Evolutionary conservation across 176 grass and related monocot genomes (phyloP).

Genomic region (Phoenix roebelenii): DNA sequence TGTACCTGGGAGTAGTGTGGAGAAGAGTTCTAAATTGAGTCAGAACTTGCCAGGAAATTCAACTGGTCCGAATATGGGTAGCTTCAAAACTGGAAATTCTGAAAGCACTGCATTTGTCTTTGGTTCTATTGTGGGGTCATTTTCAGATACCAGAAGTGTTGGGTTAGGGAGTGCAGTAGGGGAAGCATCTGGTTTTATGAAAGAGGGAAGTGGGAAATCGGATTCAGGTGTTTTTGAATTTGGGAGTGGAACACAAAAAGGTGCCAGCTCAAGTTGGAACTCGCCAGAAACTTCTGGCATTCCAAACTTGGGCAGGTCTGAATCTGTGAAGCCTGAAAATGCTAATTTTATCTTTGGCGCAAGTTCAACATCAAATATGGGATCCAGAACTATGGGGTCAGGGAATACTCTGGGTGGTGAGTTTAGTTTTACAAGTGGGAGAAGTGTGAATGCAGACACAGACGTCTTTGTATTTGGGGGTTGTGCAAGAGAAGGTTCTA

Average conservation of each 20-base stretch:
- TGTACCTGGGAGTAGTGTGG: not conserved
- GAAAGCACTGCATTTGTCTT: conserved; percentile 11
- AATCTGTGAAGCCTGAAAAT: not conserved
- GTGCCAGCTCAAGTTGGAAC: no score
- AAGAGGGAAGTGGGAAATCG: not conserved
- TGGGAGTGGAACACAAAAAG: not conserved
- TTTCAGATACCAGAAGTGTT: not conserved
- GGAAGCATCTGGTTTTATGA: not conserved
- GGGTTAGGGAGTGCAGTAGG: not conserved
- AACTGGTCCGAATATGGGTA: not conserved
- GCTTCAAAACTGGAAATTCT: not conserved
- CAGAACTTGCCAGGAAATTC: not conserved
- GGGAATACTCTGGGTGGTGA: no score
- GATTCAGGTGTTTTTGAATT: not conserved
- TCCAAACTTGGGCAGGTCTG: not conserved
- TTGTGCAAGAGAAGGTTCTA: not conserved
- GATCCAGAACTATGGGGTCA: no score
- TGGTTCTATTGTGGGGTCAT: not conserved
- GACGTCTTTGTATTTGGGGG: not conserved
- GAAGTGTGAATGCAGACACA: not conserved
- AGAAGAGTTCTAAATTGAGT: conserved; percentile 1
- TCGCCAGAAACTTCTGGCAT: not conserved
- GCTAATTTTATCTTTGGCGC: conserved; percentile 27
- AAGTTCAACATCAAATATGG: no score
- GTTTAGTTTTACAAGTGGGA: no score